Base-by-base conservation (phyloP, 176 grass and related monocot genomes). In the Pontederia crassipes region DNA sequence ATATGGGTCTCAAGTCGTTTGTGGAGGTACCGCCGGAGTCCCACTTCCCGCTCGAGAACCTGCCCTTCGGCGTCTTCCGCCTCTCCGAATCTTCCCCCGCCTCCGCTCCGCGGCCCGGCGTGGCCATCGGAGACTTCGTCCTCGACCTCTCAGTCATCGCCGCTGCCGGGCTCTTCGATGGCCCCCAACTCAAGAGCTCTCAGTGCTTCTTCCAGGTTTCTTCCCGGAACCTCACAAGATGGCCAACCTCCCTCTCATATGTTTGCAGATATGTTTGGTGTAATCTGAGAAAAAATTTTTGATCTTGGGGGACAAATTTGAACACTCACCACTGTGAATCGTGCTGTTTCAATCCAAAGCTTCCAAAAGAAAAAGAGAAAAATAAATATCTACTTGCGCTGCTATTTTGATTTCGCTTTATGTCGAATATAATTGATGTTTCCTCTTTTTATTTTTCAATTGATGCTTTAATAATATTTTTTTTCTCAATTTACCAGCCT, bases 31-130 rank as follows among this genome's bases (percentile, higher is more conserved):
- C 73, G 14, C 64, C 50, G 35, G 84, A 65, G 6, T 97, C 93
- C 17, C 84, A 97, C 81, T 97, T 97, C 84, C 87, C 93, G 29
- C 78, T 85, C 57, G 83, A 97, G 79, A 97, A 97, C 77, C 93
- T 97, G 1, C 93, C 92, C 40, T 97, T 83, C 72, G 93, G 93
- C 52, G 84, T 92, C 75, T 83, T 88, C 84, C 70, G 81, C 61
- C 61, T 40, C 32, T 40, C 77, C 49, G 49, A 59, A 20, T 46
- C 70, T 16, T 10, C 59, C 8, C 24, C 9, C 45, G 27, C 9
- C 4, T 20, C 10, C 15, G 28, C 65, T 62, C 72, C 83, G 57
- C 83, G 93, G 9, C 93, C 93, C 6, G 93, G 83, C 8, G 87
- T 91, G 17, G 93, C 93, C 32, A 92, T 97, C 55, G 87, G 84